These are phyloP conservation scores for Mucor ambiguus DNA, from an alignment of 371 early-diverging fungal species.

Conservation along the genomic window DNA sequence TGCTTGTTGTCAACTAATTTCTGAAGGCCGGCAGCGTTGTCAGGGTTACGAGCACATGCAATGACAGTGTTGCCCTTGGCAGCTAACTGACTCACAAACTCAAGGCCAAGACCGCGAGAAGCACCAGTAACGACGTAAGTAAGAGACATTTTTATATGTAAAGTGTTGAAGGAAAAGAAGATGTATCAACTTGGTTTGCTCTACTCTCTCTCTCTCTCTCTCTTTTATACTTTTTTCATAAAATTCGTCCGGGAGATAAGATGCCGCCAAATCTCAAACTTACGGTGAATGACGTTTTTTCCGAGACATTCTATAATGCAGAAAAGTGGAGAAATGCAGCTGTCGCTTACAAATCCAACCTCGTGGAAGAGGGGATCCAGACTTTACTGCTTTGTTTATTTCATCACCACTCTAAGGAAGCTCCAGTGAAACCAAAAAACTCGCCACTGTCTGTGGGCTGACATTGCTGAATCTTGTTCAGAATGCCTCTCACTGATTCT, in stretches of 20 bases:
- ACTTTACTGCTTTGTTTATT: background rate
- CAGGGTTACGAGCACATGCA: constrained; percentile 43
- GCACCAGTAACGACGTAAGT: constrained; percentile 23
- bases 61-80: constrained; percentile 35
- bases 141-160: background rate
- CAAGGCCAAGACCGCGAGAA: constrained; percentile 47
- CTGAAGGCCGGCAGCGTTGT: constrained; percentile 20
- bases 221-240: background rate
- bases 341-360: background rate
- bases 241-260: background rate
- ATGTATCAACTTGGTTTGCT: too few relatives aligned
- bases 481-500: background rate
- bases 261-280: background rate
- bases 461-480: background rate
- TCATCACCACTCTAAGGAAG: background rate
- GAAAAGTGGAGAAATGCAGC: background rate
- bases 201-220: background rate
- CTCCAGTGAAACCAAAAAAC: background rate
- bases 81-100: constrained; percentile 45
- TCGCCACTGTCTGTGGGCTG: background rate
- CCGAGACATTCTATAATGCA: background rate
- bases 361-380: background rate
- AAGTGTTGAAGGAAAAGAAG: background rate
- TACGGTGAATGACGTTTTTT: background rate
- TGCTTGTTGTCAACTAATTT: constrained; percentile 30